These are phyloP conservation scores for Colletotrichum sp. DNA, from an alignment of 2,329 filamentous ascomycete species.

Conservation along the genomic window DNA sequence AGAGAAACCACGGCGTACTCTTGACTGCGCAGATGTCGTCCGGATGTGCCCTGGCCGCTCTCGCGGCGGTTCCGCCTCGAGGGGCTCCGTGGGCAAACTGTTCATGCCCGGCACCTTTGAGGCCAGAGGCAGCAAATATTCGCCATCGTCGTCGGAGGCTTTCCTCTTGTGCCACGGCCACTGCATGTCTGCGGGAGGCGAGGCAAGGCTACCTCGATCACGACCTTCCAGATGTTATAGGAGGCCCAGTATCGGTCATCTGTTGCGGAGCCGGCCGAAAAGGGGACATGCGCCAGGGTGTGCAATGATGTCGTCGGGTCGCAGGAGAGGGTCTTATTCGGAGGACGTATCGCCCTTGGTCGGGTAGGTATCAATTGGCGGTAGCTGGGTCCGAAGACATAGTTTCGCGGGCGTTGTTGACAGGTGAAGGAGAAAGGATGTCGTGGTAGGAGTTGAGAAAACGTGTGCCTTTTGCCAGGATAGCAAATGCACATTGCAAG, in stretches of 20 bases:
- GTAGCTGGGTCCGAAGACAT: conserved; percentile 10
- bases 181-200: conserved; percentile 33
- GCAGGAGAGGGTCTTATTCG: not conserved
- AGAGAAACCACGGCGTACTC: conserved; percentile 42
- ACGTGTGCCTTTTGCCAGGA: conserved; percentile 17
- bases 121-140: conserved; percentile 37
- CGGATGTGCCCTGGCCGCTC: conserved; percentile 43
- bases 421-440: not conserved
- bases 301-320: not conserved
- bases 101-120: conserved; percentile 32
- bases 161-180: conserved; percentile 40
- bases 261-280: conserved; percentile 10
- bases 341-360: not conserved
- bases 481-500: conserved; percentile 8
- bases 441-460: conserved; percentile 16
- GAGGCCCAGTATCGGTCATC: conserved; percentile 11
- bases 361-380: conserved; percentile 12
- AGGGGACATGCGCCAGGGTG: conserved; percentile 18
- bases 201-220: conserved; percentile 11
- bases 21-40: conserved; percentile 60
- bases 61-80: conserved; percentile 36
- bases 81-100: conserved; percentile 28
- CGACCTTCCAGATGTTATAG: conserved; percentile 11
- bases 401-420: conserved; percentile 10
- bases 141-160: conserved; percentile 31